Base-by-base conservation (phyloP, 805 yeast species). In the Candida sanyiensis region DNA sequence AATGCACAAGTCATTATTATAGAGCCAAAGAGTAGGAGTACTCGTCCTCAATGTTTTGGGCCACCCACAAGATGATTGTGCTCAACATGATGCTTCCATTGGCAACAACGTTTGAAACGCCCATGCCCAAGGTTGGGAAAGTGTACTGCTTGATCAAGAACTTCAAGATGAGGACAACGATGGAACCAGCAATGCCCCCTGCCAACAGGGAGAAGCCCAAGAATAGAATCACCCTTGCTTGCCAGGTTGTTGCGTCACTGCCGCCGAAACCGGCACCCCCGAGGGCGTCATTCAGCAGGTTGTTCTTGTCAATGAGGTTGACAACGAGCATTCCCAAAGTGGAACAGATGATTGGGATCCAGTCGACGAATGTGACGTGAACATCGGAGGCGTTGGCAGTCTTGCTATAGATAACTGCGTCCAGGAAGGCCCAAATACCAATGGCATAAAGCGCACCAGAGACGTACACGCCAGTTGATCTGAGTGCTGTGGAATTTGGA, bases 11-110 rank as follows among this genome's bases (percentile, higher is more conserved):
- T 19, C 17, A 7, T n/a, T 31, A 22, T 31, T 65, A 85, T 50
- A 86, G 66, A 22, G 95, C 88, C 58, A 89, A 73, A 33, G 95
- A 83, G 59, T 93, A 90, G 46, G 94, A 83, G 63, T 89, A 90
- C 61, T 90, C 97, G 56, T 93, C 97, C 60, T 93, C 97, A 43
- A 88, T 80, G 59, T 88, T 93, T 59, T 90, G 97, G 17, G 96
- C 87, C 38, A 90, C 67, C 98, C 98, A 93, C 52, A 93, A 66
- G 7, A 81, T 70, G 33, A 86, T 77, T 61, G 97, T 89, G 66
- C 97, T 87, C 51, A 86, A 64, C 87, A 90, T 83, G 25, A 90
- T 76, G 45, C 82, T 69, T 7, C 76, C 73, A 53, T 89, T 87
- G 32, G 86, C 79, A 17, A 83, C 73, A 28, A 93, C 89, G 62